Conservation (phyloP, 306 rosid genomes). For the Cucumis sativus region DNA sequence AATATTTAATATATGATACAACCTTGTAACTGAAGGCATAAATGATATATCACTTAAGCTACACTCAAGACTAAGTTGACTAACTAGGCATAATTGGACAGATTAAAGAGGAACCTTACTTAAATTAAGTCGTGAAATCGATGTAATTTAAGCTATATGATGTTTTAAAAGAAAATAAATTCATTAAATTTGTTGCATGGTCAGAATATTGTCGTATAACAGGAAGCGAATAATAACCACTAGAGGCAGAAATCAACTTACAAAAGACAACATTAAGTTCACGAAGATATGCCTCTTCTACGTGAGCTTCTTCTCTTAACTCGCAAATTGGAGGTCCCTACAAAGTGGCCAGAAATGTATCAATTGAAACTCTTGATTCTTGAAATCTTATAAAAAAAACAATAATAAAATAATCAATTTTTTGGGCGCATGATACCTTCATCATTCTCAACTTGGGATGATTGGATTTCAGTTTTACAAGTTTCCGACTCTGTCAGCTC, state of each 20-base stretch:
- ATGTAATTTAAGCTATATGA: not conserved
- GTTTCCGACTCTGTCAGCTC: not conserved
- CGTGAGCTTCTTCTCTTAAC: not conserved
- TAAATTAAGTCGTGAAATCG: not conserved
- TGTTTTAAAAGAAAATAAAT: not conserved
- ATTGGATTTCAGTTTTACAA: not conserved
- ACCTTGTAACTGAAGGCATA: not conserved
- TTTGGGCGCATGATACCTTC: not conserved
- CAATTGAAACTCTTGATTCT: not conserved
- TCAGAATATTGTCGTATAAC: not conserved
- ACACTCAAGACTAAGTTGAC: not conserved
- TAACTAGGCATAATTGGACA: not conserved
- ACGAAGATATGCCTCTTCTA: not conserved
- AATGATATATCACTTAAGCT: not conserved
- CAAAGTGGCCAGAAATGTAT: not conserved
- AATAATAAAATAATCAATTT: not conserved
- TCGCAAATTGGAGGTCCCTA: not conserved
- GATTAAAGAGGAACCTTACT: not conserved
- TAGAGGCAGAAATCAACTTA: not conserved
- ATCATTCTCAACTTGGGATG: not conserved
- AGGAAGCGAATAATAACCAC: not conserved
- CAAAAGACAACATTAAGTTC: not conserved
- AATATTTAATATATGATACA: no score
- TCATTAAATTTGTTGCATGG: not conserved
- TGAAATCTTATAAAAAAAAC: not conserved